Evolutionary conservation across 129 eudicot species (phyloP).

Genomic region (Deinandra increscens): DNA sequence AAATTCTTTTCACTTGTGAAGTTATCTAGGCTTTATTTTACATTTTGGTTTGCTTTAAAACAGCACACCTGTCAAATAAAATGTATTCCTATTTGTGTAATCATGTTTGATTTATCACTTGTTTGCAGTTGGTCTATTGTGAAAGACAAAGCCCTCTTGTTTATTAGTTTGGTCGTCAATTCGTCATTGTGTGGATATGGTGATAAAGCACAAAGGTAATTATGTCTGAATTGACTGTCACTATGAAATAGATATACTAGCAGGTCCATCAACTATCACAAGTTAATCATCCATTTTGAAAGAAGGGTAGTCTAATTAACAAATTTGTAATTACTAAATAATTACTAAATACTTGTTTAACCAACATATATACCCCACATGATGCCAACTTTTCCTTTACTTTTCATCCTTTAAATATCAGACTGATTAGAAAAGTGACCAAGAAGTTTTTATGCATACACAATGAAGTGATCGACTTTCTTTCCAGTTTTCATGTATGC

Average conservation of each 20-base stretch:
- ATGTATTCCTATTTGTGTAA: slow-evolving; percentile 9
- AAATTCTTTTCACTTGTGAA: not conserved
- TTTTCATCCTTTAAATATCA: slow-evolving; percentile 18
- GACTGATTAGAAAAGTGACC: not conserved
- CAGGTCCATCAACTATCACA: not conserved
- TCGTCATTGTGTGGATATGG: not conserved
- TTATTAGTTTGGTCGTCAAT: not conserved
- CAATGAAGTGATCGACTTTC: slow-evolving; percentile 18
- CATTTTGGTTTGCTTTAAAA: not conserved
- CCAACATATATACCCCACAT: slow-evolving; percentile 9
- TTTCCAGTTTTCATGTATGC: slow-evolving; percentile 4
- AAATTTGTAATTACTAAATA: not conserved
- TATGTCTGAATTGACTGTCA: not conserved
- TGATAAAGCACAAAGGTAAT: not conserved
- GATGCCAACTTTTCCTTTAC: not conserved
- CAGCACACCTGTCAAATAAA: not conserved
- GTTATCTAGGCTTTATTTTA: slow-evolving; percentile 1
- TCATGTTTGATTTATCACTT: not conserved
- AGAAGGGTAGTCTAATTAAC: not conserved
- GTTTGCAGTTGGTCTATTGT: not conserved
- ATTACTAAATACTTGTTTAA: not conserved
- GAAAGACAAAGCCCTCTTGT: not conserved
- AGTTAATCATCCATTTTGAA: not conserved
- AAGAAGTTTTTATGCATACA: not conserved
- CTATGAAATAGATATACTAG: not conserved